Conservation (phyloP, 805 yeast species). For the Lipomyces yamadae region DNA sequence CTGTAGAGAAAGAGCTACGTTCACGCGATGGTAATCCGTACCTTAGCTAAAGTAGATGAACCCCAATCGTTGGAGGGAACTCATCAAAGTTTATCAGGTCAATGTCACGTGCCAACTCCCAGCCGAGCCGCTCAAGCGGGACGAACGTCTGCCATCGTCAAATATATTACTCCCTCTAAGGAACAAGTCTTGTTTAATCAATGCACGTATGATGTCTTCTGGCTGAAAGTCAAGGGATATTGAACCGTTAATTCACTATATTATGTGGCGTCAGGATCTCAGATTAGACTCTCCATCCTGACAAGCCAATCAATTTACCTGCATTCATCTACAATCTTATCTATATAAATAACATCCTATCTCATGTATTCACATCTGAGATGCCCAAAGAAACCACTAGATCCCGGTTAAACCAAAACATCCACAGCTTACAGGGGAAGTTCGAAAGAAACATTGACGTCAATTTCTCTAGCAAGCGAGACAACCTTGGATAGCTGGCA, state of each 20-base stretch:
- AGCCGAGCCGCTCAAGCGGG: too few species aligned
- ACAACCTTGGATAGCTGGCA: constrained; percentile 69
- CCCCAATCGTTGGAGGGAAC: too few species aligned
- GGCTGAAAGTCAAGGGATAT: not conserved
- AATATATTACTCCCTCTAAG: too few species aligned
- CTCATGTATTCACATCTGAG: not conserved
- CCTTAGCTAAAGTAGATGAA: too few species aligned
- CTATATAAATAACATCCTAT: not conserved
- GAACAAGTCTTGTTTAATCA: too few species aligned
- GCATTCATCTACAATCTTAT: not conserved
- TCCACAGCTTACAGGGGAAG: constrained; percentile 49
- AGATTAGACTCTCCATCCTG: not conserved
- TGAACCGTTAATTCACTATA: not conserved
- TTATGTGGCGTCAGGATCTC: not conserved
- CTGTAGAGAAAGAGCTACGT: not conserved
- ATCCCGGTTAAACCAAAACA: not conserved
- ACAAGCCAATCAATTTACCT: not conserved
- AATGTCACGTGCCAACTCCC: too few species aligned
- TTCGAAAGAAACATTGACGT: constrained; percentile 57
- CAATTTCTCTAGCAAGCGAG: constrained; percentile 54
- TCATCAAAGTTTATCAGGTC: too few species aligned
- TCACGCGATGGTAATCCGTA: not conserved
- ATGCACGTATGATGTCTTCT: not conserved
- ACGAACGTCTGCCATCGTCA: not conserved
- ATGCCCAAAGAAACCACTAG: not conserved